phyloP scores from a whole-genome alignment of 192 early-diverging fungal genomes.

The Diversispora epigaea region DNA sequence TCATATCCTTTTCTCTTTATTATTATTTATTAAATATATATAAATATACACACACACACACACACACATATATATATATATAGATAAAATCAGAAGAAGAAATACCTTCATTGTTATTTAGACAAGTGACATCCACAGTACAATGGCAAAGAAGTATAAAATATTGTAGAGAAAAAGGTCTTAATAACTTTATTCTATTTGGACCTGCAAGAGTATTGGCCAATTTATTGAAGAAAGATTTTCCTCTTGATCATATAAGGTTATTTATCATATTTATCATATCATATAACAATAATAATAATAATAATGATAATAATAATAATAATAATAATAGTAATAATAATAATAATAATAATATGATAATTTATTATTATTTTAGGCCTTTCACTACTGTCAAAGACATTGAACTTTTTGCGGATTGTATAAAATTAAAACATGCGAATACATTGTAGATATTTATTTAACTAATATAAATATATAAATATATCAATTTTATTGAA shows the following conservation, averaged over 20 bases:
- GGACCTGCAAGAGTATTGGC: slow-evolving; percentile 87
- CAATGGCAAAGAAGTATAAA: slow-evolving; percentile 87
- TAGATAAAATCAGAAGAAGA: slow-evolving; percentile 49
- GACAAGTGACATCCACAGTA: slow-evolving; percentile 82
- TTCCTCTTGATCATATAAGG: slow-evolving; percentile 68
- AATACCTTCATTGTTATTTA: slow-evolving; percentile 66
- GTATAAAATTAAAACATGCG: slow-evolving; percentile 7
- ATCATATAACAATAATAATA: not conserved
- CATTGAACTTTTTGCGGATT: not conserved
- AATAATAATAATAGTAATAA: not conserved
- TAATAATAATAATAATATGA: not conserved
- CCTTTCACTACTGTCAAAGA: slow-evolving; percentile 19
- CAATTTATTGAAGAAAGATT: slow-evolving; percentile 87
- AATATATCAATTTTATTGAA: too few species aligned
- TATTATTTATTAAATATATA: not conserved
- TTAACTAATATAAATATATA: too few species aligned
- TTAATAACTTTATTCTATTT: slow-evolving; percentile 82
- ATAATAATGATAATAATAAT: not conserved
- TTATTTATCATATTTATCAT: slow-evolving; percentile 34
- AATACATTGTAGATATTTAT: not conserved
- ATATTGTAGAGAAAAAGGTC: slow-evolving; percentile 74
- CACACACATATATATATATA: not conserved
- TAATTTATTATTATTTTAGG: not conserved
- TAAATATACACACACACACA: too few species aligned
- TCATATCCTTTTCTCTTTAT: not conserved